These are phyloP conservation scores for Turnera subulata DNA, from an alignment of 345 rosid species.

Conservation along the genomic window DNA sequence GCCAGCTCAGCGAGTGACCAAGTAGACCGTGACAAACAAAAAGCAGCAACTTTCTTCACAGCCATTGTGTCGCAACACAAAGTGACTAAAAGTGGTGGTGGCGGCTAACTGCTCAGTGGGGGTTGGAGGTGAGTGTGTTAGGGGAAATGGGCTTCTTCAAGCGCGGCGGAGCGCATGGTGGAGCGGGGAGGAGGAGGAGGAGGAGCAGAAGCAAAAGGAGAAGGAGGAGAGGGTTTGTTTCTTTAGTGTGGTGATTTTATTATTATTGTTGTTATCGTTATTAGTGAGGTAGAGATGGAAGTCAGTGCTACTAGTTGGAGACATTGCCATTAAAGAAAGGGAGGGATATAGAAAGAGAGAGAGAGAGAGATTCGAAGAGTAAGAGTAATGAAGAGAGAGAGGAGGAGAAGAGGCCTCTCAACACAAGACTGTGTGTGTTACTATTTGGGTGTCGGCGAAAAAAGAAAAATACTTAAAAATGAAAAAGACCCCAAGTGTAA, in stretches of 20 bases:
- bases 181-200: neutral
- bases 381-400: slow-evolving; percentile 25
- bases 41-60: neutral
- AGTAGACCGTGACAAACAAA: slow-evolving; percentile 3
- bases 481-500: neutral
- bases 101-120: slow-evolving; percentile 11
- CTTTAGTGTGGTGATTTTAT: too few species aligned
- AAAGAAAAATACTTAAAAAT: neutral
- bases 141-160: neutral
- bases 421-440: neutral
- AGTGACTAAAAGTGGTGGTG: too few species aligned
- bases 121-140: neutral
- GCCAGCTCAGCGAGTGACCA: slow-evolving; percentile 16
- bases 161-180: too few species aligned
- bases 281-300: slow-evolving; percentile 21
- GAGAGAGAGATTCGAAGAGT: slow-evolving; percentile 35
- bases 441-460: slow-evolving; percentile 37
- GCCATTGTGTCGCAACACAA: too few species aligned
- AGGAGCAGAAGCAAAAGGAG: slow-evolving; percentile 15
- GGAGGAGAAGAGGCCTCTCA: neutral
- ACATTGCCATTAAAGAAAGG: slow-evolving; percentile 46
- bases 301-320: slow-evolving; percentile 25
- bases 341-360: slow-evolving; percentile 4
- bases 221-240: slow-evolving; percentile 3
- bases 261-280: too few species aligned